Evolutionary conservation across 1,139 yeast genomes (phyloP), one percentile per base, ranked within the genome.

Genomic region (Scheffersomyces titani): DNA sequence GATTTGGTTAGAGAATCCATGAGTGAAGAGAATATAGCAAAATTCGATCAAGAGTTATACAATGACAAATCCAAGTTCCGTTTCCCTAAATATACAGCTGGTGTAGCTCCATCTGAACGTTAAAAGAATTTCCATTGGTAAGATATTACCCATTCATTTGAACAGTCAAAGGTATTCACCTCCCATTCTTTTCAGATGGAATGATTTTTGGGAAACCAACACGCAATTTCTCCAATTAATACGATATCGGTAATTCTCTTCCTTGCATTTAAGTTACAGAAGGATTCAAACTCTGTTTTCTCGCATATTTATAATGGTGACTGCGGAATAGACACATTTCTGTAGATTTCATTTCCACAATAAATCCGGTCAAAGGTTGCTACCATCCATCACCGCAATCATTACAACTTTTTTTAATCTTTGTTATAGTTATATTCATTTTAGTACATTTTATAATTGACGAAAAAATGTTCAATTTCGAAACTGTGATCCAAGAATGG

Each of bases 41-140:
- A 75, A 62, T 78, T 79, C 57, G 83, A 80, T 52, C 73, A 78
- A 64, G 81, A 78, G 53, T 60, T 79, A 48, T 80, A 80, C 65
- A 68, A 78, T 62, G 84, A 80, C 67, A 77, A 80, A 66, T 72
- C 81, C 58, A 80, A 80, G 70, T 64, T 73, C 67, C 76, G 83
- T 63, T 76, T 79, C 67, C 83, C 83, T 50, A 73, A 74, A 62
- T 80, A 72, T 66, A 72, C 74, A 52, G 81, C 83, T 47, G 83
- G 83, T 51, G 68, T 70, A 24, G 68, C 72, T 54, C 80, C 83
- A 44, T 70, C 75, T 47, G 75, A 75, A 53, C 74, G 71, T 55
- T 71, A 65, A 60, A 44, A 44, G 52, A 3, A 19, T 19, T 46
- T 16, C 5, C 48, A 16, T 30, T 11, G 9, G 13, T 11, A 30